Base-by-base conservation (phyloP, 2,329 filamentous ascomycete species). In the Colletotrichum higginsianum region DNA sequence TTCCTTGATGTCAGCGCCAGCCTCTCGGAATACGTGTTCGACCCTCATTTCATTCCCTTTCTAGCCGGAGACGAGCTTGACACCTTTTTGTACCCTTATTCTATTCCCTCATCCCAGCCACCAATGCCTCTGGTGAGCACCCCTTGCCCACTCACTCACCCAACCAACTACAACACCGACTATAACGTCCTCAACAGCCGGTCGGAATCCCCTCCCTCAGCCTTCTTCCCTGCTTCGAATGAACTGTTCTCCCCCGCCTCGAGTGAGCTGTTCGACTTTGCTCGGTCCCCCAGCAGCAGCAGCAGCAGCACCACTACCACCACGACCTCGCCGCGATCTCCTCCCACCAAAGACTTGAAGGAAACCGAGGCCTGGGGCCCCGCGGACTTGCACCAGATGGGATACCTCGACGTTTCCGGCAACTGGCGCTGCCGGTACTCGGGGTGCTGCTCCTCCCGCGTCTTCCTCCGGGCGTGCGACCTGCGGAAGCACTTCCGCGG, bases 391-490 rank as follows among this genome's bases (percentile, higher is more conserved):
- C 67, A 67, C 12, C 55, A 61, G 40, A 70, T 70, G 56, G 67
- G 67, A 40, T 68, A 72, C 18, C 65, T 72, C 13, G 69, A 72
- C 16, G 69, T 60, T 3, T 55, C 57, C 46, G 69, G 69, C 46
- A 72, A 69, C 40, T 62, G 66, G 69, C 69, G 69, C 16, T 72
- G 67, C 21, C 67, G 67, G 5, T 67, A 67, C 40, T 52, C 55
- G 1, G 67, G 67, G 1, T 70, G 67, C 49, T 61, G 67, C 55
- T 70, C 67, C 16, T 67, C 67, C 15, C 67, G 67, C 23, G 63
- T 70, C 3, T 70, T 70, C 42, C 56, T 70, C 2, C 46, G 67
- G n/a, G 67, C 67, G 9, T 70, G 67, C 9, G 67, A 70, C 21
- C 56, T 70, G 5, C 23, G 67, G 12, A 70, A 70, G 55, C 67